Evolutionary conservation across 2,329 filamentous ascomycete species (phyloP), one percentile per base, ranked within the genome.

Genomic region (Plenodomus biglobosus): DNA sequence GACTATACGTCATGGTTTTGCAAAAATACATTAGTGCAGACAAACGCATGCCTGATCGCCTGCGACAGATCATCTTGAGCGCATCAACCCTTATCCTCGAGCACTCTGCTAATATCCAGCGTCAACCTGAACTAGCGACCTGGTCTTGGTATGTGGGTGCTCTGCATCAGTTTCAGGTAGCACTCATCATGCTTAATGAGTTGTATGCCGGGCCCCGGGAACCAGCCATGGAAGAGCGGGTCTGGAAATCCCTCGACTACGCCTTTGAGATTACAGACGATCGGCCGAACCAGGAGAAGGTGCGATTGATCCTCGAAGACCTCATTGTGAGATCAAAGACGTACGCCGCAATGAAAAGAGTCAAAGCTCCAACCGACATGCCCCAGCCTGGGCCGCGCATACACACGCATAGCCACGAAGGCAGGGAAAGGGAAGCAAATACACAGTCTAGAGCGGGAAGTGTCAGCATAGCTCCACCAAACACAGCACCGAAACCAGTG

Each of bases 131-230:
- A 1, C 58, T 89, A 32, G 68, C 73, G 1, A 72, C 73, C 1
- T 91, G 86, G 86, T 71, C 76, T 1, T 91, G 88, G 88, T 90
- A 90, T 50, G 48, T 66, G 11, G 85, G 86, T 3, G 85, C 87
- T 5, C 81, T 87, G 54, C 85, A 88, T 52, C 87, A 90, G 64
- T 89, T 85, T 66, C 87, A 90, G 61, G 79, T 81, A 3, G 85
- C 86, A 0, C 76, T 91, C 24, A 76, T 91, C 1, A 74, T 92
- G 18, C 76, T 88, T 6, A 80, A 83, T 18, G 86, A 91, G 64
- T 73, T 89, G 3, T 86, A 84, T 63, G 78, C 80, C 39, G 77
- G 78, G 35, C 81, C 83, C 0, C 73, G 78, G 44, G 76, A 79
- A 40, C 77, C 77, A 42, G 76, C 74, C 42, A 79, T 87, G 51